Conservation (phyloP, 176 grass and related monocot species). For the Puccinellia tenuiflora region DNA sequence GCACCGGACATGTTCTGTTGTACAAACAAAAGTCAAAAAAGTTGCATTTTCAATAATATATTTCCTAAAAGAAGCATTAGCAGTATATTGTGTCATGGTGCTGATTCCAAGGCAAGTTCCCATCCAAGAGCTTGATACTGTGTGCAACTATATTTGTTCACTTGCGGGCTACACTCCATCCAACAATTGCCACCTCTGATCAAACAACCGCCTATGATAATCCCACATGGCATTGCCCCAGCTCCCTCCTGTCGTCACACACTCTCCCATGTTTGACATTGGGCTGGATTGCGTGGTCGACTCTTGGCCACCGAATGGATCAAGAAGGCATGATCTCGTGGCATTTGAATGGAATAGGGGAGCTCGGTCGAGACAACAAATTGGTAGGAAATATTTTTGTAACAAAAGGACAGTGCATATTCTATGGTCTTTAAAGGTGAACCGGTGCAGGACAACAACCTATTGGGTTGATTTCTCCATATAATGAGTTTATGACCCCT, state of each 20-base stretch:
- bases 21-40: neutral
- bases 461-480: neutral
- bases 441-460: neutral
- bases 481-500: neutral
- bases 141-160: neutral
- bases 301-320: neutral
- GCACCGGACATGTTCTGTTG: neutral
- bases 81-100: neutral
- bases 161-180: neutral
- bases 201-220: neutral
- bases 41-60: neutral
- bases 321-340: neutral
- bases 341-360: neutral
- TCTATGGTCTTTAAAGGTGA: neutral
- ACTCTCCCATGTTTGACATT: neutral
- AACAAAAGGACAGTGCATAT: neutral
- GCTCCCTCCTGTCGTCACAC: neutral
- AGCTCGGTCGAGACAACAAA: neutral
- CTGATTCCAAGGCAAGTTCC: neutral
- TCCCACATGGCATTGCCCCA: neutral
- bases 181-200: neutral
- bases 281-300: neutral
- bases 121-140: neutral
- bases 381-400: no score
- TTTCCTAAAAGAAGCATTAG: neutral